Evolutionary conservation across 2,329 filamentous ascomycete species (phyloP).

Genomic region (Aspergillus sp.): DNA sequence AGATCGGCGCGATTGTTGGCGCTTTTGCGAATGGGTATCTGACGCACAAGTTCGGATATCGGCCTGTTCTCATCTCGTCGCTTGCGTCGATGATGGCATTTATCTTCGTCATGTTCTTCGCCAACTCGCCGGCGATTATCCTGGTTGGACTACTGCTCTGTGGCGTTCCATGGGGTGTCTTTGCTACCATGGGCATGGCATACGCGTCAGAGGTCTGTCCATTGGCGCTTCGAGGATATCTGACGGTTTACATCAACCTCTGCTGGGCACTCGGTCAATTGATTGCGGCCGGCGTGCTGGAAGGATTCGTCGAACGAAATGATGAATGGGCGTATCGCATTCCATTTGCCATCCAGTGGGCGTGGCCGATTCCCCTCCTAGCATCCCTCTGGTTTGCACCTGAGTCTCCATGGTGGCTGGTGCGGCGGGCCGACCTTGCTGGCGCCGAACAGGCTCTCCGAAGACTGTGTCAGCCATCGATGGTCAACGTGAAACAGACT

Average conservation of each 20-base stretch:
- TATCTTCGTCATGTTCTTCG: slow-evolving; percentile 1
- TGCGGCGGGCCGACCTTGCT: slow-evolving; percentile 31
- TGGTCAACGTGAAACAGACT: slow-evolving; percentile 23
- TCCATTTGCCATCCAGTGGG: slow-evolving; percentile 35
- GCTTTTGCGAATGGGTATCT: slow-evolving; percentile 17
- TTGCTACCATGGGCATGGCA: not conserved
- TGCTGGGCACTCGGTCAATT: slow-evolving; percentile 30
- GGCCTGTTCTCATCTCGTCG: slow-evolving; percentile 9
- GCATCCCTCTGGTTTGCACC: slow-evolving; percentile 26
- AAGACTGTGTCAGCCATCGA: slow-evolving; percentile 21
- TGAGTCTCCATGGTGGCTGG: slow-evolving; percentile 39
- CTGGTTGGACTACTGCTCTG: not conserved
- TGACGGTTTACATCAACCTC: slow-evolving; percentile 5
- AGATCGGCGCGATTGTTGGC: slow-evolving; percentile 25
- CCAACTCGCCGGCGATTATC: not conserved
- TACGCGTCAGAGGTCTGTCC: slow-evolving; percentile 5
- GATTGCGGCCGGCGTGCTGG: slow-evolving; percentile 34
- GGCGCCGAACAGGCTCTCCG: slow-evolving; percentile 31
- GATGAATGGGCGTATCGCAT: slow-evolving; percentile 39
- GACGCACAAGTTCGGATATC: slow-evolving; percentile 18
- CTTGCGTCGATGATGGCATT: not conserved
- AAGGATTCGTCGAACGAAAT: slow-evolving; percentile 24
- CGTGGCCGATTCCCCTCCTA: slow-evolving; percentile 21
- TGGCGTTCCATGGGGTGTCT: slow-evolving; percentile 3
- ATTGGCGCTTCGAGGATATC: not conserved